Conservation (phyloP, 2,329 filamentous ascomycete species). For the Zasmidium angulare region DNA sequence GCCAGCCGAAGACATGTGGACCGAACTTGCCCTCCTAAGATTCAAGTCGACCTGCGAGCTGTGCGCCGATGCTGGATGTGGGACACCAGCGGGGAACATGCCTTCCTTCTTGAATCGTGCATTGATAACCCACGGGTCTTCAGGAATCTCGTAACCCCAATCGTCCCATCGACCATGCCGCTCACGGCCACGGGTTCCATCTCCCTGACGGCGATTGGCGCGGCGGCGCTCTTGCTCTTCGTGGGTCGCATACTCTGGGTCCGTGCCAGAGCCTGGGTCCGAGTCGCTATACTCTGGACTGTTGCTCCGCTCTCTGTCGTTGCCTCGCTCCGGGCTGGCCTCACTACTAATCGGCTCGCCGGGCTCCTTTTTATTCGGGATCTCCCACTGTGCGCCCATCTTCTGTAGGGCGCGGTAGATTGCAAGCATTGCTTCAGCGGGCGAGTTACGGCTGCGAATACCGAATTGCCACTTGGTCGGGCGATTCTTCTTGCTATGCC, state of each 20-base stretch:
- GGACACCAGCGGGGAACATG: conserved; percentile 57
- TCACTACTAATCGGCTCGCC: conserved; percentile 40
- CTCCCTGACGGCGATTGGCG: conserved; percentile 18
- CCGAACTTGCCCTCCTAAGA: conserved; percentile 23
- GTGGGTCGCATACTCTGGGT: conserved; percentile 39
- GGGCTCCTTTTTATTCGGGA: conserved; percentile 39
- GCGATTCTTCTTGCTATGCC: conserved; percentile 64
- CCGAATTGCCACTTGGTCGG: conserved; percentile 97
- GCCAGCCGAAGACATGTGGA: conserved; percentile 24
- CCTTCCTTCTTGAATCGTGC: conserved; percentile 85
- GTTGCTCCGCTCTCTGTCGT: conserved; percentile 27
- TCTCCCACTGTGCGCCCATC: conserved; percentile 85
- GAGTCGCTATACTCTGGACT: conserved; percentile 41
- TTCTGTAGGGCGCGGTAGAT: conserved; percentile 90
- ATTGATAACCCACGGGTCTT: conserved; percentile 91
- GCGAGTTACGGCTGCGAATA: conserved; percentile 89
- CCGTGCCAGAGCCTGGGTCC: conserved; percentile 38
- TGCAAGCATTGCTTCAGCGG: conserved; percentile 89
- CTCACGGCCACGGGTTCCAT: conserved; percentile 35
- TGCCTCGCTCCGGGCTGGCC: conserved; percentile 28
- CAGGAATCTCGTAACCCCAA: conserved; percentile 75
- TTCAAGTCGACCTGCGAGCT: conserved; percentile 49
- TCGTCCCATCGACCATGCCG: conserved; percentile 49
- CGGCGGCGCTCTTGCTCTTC: conserved; percentile 36
- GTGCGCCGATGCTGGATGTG: conserved; percentile 52